Evolutionary conservation across 371 early-diverging fungal genomes (phyloP), one percentile per base, ranked within the genome.

Genomic region (Syncephalastrum monosporum): DNA sequence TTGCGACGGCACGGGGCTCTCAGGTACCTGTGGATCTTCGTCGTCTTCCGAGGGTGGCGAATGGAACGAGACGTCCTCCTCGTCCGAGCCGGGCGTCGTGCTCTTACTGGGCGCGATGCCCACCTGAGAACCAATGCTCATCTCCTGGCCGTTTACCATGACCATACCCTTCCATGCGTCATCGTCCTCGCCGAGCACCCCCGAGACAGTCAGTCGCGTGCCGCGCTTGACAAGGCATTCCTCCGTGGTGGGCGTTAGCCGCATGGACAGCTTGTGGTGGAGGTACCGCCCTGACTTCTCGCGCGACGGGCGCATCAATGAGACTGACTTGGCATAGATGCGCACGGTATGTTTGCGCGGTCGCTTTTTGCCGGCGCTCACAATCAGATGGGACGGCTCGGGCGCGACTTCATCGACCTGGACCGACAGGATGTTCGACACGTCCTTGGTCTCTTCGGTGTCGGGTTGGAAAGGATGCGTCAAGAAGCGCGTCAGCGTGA

Each of bases 181-280:
- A 27, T 66, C 60, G 45, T 71, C 74, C 21, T 69, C 72, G 3
- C 67, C 71, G 5, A 76, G 50, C 0, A 71, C 63, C 38, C 67
- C 69, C 14, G 67, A 69, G 0, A 71, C 65, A 0, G 74, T 74
- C 23, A 76, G 42, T 19, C 62, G 48, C 17, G 50, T 59, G 0
- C 57, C 56, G 24, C 47, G 59, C 17, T 56, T 41, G n/a, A 49
- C 25, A 0, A 61, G 33, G 2, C 42, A 50, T 16, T 66, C 64
- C 19, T 72, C 60, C 5, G 43, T 50, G 2, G 59, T 60, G 8
- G 71, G 76, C 6, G 43, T 46, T 25, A 67, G 50, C 15, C 41
- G 15, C 42, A 67, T 48, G 21, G 48, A 38, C 15, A 72, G 53
- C 14, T 52, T 56, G 38, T 68, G 72, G 38, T 63, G 59, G 1